Conservation (phyloP, 345 rosid species). For the Punica granatum region DNA sequence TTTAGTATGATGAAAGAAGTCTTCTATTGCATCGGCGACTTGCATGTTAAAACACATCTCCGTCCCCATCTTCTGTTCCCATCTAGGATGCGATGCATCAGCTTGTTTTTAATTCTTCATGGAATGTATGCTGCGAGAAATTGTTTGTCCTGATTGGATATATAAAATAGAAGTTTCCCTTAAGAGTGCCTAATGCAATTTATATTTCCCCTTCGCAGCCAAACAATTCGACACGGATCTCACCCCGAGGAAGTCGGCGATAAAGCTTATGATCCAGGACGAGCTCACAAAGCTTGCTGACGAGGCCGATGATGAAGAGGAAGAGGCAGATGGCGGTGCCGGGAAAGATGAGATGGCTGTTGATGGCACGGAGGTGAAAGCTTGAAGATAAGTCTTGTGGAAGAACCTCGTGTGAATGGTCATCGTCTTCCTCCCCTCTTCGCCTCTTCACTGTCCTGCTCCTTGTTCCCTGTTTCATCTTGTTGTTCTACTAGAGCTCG, state of each 20-base stretch:
- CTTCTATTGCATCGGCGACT: not conserved
- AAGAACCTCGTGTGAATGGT: not conserved
- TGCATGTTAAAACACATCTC: not conserved
- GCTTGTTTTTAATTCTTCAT: not conserved
- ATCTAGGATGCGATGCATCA: not conserved
- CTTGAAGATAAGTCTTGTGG: slow-evolving; percentile 13
- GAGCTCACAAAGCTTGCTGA: slow-evolving; percentile 83
- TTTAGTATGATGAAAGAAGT: not conserved
- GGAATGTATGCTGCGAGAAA: not conserved
- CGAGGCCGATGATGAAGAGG: slow-evolving; percentile 57
- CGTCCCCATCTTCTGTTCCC: not conserved
- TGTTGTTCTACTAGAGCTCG: not conserved
- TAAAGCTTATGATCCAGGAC: slow-evolving; percentile 77
- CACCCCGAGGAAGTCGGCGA: slow-evolving; percentile 44
- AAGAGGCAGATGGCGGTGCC: slow-evolving; percentile 35
- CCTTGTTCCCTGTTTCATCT: not conserved
- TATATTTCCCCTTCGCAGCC: slow-evolving; percentile 31
- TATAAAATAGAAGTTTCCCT: too few relatives aligned
- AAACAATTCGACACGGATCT: slow-evolving; percentile 33
- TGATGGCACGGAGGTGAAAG: slow-evolving; percentile 19
- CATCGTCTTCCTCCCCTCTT: not conserved
- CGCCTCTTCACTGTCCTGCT: not conserved
- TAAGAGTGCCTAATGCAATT: not conserved
- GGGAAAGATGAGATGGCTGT: slow-evolving; percentile 27
- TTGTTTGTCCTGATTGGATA: too few relatives aligned